phyloP scores from a whole-genome alignment of 2,329 filamentous ascomycete genomes.

The Colletotrichum costaricense region DNA sequence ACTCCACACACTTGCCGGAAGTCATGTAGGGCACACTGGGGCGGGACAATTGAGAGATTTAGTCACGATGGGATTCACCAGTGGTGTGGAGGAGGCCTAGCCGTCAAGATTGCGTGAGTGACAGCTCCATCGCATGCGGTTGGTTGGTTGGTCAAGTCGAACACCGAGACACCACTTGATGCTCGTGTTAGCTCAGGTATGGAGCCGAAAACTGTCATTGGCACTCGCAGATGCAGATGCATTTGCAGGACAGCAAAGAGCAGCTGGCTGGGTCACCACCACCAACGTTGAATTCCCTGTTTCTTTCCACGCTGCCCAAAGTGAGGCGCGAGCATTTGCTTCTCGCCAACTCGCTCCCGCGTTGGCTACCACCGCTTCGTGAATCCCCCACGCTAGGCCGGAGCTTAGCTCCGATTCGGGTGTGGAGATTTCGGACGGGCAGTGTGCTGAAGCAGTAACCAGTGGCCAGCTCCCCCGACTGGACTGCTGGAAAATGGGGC shows the following conservation, averaged over 20 bases:
- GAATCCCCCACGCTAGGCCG: constrained; percentile 10
- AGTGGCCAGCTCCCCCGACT: neutral
- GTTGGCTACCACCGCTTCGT: neutral
- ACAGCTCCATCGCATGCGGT: neutral
- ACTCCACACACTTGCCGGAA: neutral
- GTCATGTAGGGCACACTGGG: too few species aligned
- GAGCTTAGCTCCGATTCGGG: constrained; percentile 26
- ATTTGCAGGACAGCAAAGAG: neutral
- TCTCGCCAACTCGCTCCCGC: too few species aligned
- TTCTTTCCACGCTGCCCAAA: neutral
- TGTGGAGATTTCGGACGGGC: constrained; percentile 3
- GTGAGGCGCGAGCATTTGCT: neutral
- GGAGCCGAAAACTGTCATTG: neutral
- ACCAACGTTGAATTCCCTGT: neutral
- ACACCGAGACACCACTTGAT: neutral
- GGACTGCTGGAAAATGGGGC: neutral
- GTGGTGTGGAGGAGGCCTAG: too few species aligned
- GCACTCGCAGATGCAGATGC: neutral
- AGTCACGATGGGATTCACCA: too few species aligned
- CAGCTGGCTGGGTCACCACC: too few species aligned
- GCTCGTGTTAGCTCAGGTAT: neutral
- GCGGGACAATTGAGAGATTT: too few species aligned
- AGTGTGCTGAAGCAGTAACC: neutral
- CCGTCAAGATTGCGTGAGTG: neutral
- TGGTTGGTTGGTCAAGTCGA: neutral